Evolutionary conservation across 306 rosid genomes (phyloP).

Genomic region (Inga oerstediana): DNA sequence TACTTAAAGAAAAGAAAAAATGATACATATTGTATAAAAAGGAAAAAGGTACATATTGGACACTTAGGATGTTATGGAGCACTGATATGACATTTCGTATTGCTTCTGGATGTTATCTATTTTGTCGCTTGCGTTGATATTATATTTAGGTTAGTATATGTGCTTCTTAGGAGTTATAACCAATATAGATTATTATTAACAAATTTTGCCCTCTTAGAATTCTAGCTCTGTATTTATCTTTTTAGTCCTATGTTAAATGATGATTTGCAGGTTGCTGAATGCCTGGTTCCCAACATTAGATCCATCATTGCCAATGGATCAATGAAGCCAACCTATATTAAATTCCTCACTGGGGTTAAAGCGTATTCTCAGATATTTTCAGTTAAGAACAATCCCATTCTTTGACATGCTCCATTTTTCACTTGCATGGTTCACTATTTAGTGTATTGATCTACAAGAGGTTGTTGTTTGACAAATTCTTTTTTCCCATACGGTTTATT

Average conservation of each 20-base stretch:
- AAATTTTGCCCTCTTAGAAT: not conserved
- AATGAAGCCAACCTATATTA: conserved; percentile 79
- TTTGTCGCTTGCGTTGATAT: not conserved
- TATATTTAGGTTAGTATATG: not conserved
- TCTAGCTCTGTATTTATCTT: not conserved
- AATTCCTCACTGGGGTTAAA: conserved; percentile 89
- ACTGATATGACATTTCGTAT: not conserved
- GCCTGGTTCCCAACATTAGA: conserved; percentile 83
- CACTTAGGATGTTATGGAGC: too few relatives aligned
- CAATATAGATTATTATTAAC: not conserved
- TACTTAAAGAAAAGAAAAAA: not conserved
- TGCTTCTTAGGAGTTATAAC: not conserved
- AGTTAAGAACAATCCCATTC: conserved; percentile 56
- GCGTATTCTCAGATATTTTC: conserved; percentile 93
- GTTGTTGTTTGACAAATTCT: not conserved
- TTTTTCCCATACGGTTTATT: not conserved
- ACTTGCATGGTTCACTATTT: conserved; percentile 18
- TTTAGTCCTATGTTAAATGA: conserved; percentile 23
- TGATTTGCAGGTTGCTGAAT: conserved; percentile 77
- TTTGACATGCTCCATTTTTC: not conserved
- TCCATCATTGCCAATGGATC: conserved; percentile 67
- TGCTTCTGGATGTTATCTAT: not conserved
- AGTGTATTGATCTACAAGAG: not conserved
- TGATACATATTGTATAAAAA: not conserved
- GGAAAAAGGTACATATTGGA: not conserved